Evolutionary conservation across 2,329 filamentous ascomycete species (phyloP), one percentile per base, ranked within the genome.

Genomic region (Lizonia empirigonia): DNA sequence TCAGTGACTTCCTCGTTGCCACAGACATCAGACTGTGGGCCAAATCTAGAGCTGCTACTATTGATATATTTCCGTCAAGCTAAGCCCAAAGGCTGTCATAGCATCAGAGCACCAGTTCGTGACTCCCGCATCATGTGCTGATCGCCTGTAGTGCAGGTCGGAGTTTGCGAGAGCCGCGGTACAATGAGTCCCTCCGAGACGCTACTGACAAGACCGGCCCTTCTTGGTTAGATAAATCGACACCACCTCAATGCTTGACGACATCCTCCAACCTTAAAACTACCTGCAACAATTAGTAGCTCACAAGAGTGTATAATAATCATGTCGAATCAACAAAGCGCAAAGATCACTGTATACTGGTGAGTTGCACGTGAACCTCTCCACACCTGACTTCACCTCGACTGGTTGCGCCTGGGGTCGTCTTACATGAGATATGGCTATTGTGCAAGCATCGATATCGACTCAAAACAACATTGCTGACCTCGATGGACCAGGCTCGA

Each of bases 401-500:
- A 42, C 23, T 12, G 6, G 26, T 30, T 19, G 20, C 32, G 7
- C 32, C 16, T 1, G 29, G 4, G 2, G 7, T 8, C 15, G 12
- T 33, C 19, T 9, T 24, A 18, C 19, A 33, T 18, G 1, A 30
- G 13, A 15, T 15, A 15, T 5, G 13, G 13, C 29, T 6, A 5
- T 5, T 32, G 7, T 32, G 7, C 32, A 34, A 13, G 9, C 16
- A 15, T n/a, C 32, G 18, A 10, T 4, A 9, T 4, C 16, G 20
- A 18, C 10, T 12, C 12, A 42, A 13, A 18, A 33, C n/a, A n/a
- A n/a, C n/a, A n/a, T n/a, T n/a, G 39, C 44, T 53, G 20, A 47
- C n/a, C 3, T 16, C 2, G 15, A 9, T 5, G 8, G 10, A 19
- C 23, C 15, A 95, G 91, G 91, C 87, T 96, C 54, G 84, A 93